These are phyloP conservation scores for Mucor indicus DNA, from an alignment of 371 early-diverging fungal genomes.

Conservation along the genomic window DNA sequence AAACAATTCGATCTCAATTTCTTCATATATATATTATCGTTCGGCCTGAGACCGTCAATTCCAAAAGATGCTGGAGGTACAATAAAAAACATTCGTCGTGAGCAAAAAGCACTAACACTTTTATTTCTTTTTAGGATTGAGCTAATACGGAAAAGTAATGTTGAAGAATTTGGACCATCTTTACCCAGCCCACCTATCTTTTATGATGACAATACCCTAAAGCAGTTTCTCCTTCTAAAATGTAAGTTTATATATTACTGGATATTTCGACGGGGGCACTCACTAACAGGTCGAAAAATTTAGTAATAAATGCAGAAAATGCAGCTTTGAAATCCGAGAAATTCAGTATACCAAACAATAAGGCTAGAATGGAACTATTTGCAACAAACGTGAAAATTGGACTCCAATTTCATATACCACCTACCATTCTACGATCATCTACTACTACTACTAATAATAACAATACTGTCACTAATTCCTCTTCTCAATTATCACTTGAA, in stretches of 20 bases:
- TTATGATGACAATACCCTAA: slow-evolving; percentile 34
- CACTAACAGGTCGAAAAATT: too few relatives aligned
- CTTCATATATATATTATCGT: slow-evolving; percentile 72
- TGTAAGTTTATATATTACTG: too few relatives aligned
- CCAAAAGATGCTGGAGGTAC: slow-evolving; percentile 38
- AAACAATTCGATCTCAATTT: slow-evolving; percentile 65
- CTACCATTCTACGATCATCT: too few relatives aligned
- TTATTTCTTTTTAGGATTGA: slow-evolving; percentile 48
- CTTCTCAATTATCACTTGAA: too few relatives aligned
- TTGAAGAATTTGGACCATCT: slow-evolving; percentile 61
- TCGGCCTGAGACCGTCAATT: slow-evolving; percentile 33
- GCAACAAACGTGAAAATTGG: slow-evolving; percentile 36
- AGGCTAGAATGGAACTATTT: slow-evolving; percentile 50
- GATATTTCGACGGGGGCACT: too few relatives aligned
- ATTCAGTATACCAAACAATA: slow-evolving; percentile 48
- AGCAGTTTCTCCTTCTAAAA: slow-evolving; percentile 57
- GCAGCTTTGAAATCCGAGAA: slow-evolving; percentile 72
- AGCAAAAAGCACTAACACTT: too few relatives aligned
- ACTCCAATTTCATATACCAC: slow-evolving; percentile 1
- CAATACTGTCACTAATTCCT: too few relatives aligned
- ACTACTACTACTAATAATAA: too few relatives aligned
- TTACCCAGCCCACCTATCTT: slow-evolving; percentile 64
- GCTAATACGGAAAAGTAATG: slow-evolving; percentile 59
- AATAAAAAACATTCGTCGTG: too few relatives aligned
- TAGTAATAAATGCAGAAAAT: slow-evolving; percentile 76